These are phyloP conservation scores for Backusella morwellensis DNA, from an alignment of 192 early-diverging fungal species.

Conservation along the genomic window DNA sequence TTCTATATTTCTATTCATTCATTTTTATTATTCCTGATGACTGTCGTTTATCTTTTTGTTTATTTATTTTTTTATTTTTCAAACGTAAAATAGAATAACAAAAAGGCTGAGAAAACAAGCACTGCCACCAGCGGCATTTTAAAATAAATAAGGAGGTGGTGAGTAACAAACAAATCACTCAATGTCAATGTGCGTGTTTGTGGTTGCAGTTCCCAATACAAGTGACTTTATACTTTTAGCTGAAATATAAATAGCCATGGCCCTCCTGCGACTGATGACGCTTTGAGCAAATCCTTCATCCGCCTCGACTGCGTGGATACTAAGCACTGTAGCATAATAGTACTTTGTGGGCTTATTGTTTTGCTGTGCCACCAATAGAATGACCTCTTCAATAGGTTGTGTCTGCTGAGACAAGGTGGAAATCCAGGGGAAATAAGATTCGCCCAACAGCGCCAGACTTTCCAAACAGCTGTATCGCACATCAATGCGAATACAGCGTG, in stretches of 20 bases:
- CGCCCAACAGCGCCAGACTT: not conserved
- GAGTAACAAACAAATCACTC: not conserved
- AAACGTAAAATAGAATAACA: no score
- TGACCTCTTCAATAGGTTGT: not conserved
- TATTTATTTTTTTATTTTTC: no score
- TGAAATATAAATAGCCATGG: not conserved
- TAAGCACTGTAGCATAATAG: not conserved
- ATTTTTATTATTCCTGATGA: no score
- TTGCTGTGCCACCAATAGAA: not conserved
- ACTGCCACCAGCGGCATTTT: not conserved
- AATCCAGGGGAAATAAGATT: constrained; percentile 1
- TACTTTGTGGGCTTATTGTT: not conserved
- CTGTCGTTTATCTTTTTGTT: no score
- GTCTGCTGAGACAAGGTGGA: not conserved
- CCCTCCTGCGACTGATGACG: not conserved
- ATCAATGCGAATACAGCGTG: not conserved
- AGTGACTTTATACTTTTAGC: not conserved
- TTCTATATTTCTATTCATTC: no score
- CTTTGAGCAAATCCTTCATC: not conserved
- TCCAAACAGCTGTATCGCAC: not conserved
- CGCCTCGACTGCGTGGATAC: not conserved
- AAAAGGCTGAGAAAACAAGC: not conserved
- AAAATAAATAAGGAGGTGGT: not conserved
- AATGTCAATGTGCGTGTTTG: not conserved
- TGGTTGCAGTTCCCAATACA: not conserved